Conservation (phyloP, 768 basidiomycete species). For the Nevesoporus exiguus region DNA sequence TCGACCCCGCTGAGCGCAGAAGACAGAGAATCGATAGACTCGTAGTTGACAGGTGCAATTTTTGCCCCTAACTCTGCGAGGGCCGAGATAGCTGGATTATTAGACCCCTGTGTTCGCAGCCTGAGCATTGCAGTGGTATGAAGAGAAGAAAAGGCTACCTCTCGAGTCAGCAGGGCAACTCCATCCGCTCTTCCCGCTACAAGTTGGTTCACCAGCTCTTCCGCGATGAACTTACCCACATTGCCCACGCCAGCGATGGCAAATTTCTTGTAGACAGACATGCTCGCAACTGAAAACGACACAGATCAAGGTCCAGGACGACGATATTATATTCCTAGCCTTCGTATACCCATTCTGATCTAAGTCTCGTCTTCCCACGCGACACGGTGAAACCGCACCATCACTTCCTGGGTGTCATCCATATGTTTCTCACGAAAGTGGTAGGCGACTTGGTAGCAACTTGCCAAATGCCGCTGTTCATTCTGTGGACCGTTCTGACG, state of each 20-base stretch:
- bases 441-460: neutral
- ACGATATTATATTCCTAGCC: neutral
- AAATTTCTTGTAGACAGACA: neutral
- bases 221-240: neutral
- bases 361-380: neutral
- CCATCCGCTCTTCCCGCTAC: neutral
- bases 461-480: neutral
- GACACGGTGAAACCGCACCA: neutral
- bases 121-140: neutral
- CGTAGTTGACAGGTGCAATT: neutral
- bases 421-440: too few species aligned
- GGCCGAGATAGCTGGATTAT: neutral
- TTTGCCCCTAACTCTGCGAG: neutral
- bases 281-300: neutral
- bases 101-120: neutral
- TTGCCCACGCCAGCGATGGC: neutral
- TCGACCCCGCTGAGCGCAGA: neutral
- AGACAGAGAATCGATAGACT: neutral
- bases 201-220: neutral
- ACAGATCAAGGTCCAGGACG: neutral
- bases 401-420: neutral
- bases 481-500: neutral
- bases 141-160: neutral
- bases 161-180: neutral
- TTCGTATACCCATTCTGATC: neutral